Base-by-base conservation (phyloP, 2,329 filamentous ascomycete species). In the Aspergillus pseudotamarii region DNA sequence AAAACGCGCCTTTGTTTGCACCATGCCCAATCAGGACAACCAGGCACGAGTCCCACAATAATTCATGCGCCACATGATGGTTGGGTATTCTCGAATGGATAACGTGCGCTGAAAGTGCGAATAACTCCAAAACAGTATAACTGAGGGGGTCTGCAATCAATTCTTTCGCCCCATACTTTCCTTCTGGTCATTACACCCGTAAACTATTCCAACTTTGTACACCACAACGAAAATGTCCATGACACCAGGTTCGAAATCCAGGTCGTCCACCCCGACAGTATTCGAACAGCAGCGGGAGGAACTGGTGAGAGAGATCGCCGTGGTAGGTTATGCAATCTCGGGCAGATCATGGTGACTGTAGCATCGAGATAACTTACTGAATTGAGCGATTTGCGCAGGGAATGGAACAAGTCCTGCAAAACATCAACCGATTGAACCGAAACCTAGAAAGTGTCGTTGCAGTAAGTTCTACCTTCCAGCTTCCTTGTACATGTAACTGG, bases 391-490 rank as follows among this genome's bases (percentile, higher is more conserved):
- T 0, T n/a, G 5, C 5, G 14, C 66, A 88, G 86, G 85, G 84
- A 65, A 83, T 99, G 75, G 95, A 98, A 73, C 89, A 95, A 72
- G 93, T 97, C 63, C 89, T 99, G 11, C 91, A 94, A 72, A 97
- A 97, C 73, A 93, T 98, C 78, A 99, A 98, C 81, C 94, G 94
- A 72, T 82, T 99, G 63, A 99, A 98, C 77, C 89, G 94, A 38
- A 94, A 91, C 45, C 83, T 99, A 21, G 94, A 99, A 79, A 91
- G 93, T 61, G 91, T 98, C 23, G 94, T 96, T 64, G 89, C 93
- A 54, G 94, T 94, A 82, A 55, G 87, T 79, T 19, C n/a, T 14
- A 10, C 11, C 12, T 55, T 38, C 56, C 16, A 19, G 16, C 16
- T 32, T 11, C 30, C 19, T 21, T 10, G 3, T 32, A n/a, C 16